These are phyloP conservation scores for Starmera amethionina DNA, from an alignment of 805 yeast genomes.

Conservation along the genomic window DNA sequence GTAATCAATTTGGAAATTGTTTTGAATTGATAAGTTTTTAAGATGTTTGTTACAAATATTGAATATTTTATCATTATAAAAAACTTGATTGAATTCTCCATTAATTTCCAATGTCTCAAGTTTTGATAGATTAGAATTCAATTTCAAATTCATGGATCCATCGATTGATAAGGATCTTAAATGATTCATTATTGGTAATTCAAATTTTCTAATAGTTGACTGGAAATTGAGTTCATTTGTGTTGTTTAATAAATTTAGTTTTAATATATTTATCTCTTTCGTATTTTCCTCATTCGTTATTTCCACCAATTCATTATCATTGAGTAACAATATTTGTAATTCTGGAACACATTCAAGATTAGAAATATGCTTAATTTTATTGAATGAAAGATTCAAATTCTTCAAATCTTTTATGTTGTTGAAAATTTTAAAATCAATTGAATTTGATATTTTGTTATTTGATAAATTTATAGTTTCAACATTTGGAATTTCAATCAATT, in stretches of 20 bases:
- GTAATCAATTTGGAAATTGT: background rate
- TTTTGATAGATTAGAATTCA: background rate
- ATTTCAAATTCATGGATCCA: background rate
- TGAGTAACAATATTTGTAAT: conserved; percentile 29
- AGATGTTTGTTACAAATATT: background rate
- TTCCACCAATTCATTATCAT: conserved; percentile 21
- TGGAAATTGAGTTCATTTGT: background rate
- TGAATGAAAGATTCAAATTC: conserved; percentile 21
- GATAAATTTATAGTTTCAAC: conserved; percentile 27
- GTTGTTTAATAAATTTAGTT: conserved; percentile 1
- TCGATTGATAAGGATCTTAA: background rate
- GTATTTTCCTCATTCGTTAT: background rate
- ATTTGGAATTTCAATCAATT: conserved; percentile 9
- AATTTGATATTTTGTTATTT: conserved; percentile 21
- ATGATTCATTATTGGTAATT: background rate
- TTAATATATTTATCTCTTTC: conserved; percentile 1
- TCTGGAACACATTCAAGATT: conserved; percentile 24
- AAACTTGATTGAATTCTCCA: background rate
- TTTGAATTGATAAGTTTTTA: background rate
- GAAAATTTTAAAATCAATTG: conserved; percentile 2
- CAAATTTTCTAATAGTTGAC: background rate
- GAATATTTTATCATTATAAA: background rate
- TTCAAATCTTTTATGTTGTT: conserved; percentile 20
- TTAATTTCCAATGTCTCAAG: background rate
- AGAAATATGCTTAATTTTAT: conserved; percentile 19